A percentile compares a stretch with the other conserved stretches of the same genome.
Conservation (phyloP, 495 filamentous ascomycete species). For the Neurospora sp. region DNA sequence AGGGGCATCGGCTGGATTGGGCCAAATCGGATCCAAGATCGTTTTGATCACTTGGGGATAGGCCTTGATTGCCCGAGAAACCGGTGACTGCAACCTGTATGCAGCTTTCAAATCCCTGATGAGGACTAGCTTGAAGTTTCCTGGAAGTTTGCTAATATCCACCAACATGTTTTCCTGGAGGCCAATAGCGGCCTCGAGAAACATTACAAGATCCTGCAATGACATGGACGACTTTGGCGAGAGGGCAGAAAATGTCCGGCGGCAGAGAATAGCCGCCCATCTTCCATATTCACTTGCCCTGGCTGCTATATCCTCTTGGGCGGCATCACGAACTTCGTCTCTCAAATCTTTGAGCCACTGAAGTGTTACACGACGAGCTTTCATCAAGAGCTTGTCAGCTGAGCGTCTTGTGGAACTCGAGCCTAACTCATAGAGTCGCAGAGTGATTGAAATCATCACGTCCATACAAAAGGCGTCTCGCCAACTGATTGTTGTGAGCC, state of each 20-base stretch:
- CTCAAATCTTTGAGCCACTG: neutral
- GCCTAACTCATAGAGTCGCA: constrained; percentile 20
- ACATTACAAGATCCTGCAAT: neutral
- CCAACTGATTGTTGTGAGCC: constrained; percentile 42
- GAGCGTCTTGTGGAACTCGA: neutral
- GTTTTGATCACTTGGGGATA: neutral
- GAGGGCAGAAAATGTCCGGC: neutral
- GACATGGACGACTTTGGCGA: neutral
- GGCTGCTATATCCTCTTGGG: neutral
- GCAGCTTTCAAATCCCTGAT: neutral
- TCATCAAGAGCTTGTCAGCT: neutral
- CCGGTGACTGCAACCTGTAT: neutral
- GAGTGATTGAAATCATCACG: constrained; percentile 31
- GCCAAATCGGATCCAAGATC: neutral
- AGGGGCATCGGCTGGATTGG: neutral
- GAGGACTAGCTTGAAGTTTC: neutral
- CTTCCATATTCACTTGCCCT: neutral
- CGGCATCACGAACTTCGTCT: neutral
- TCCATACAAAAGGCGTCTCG: constrained; percentile 42
- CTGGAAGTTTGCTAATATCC: neutral
- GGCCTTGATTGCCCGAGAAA: neutral
- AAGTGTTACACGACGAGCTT: neutral
- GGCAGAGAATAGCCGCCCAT: constrained; percentile 3
- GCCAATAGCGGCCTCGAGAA: neutral
- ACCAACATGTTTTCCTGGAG: neutral